Percentiles rank a stretch among this genome's conserved stretches.
Evolutionary conservation across 179 eudicot species (phyloP).

Genomic region (Beta lomatogona): DNA sequence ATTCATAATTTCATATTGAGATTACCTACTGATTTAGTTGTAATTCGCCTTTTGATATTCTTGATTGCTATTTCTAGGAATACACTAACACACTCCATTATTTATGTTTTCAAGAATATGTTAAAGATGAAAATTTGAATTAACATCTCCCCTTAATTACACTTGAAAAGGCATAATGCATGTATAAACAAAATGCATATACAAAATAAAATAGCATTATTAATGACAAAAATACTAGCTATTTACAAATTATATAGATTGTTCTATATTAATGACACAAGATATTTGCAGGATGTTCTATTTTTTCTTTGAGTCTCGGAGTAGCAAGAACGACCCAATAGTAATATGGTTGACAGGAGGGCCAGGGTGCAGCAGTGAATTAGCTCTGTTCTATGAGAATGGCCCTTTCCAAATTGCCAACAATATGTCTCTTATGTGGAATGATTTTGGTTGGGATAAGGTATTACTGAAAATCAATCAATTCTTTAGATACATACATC

Average conservation of each 20-base stretch:
- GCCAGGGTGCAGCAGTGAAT: constrained; percentile 86
- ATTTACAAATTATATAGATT: no score
- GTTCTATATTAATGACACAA: neutral
- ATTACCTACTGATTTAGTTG: no score
- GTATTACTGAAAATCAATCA: constrained; percentile 24
- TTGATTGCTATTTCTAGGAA: no score
- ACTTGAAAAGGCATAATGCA: no score
- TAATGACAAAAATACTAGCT: neutral
- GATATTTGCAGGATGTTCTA: constrained; percentile 72
- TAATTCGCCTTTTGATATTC: no score
- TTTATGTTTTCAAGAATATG: no score
- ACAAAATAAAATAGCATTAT: neutral
- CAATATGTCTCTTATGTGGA: constrained; percentile 67
- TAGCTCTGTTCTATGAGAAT: constrained; percentile 89
- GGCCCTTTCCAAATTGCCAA: constrained; percentile 73
- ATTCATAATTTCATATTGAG: no score
- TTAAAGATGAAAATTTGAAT: no score
- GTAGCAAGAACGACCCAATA: constrained; percentile 56
- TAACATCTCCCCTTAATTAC: no score
- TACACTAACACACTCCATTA: no score
- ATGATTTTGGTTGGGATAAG: constrained; percentile 92
- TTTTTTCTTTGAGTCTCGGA: constrained; percentile 83
- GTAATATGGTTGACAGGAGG: constrained; percentile 95
- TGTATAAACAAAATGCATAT: neutral
- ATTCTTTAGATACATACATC: neutral